Percentiles rank a stretch among this genome's conserved stretches.
These are phyloP conservation scores for Dioszegia crocea DNA, from an alignment of 768 basidiomycete species.

Conservation along the genomic window DNA sequence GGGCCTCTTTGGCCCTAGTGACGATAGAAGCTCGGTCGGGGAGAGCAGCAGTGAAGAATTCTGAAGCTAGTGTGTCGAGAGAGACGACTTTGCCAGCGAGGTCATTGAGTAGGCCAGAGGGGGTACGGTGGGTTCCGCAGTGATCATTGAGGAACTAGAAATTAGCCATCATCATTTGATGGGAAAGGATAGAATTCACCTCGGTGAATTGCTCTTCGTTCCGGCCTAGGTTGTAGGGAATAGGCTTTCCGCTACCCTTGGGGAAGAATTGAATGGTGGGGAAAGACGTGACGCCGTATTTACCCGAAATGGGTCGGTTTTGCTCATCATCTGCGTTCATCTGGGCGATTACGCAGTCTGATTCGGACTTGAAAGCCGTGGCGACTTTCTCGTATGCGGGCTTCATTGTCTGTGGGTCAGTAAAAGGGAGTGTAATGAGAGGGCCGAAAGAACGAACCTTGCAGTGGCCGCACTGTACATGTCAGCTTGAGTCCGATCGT, in stretches of 20 bases:
- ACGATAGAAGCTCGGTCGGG: constrained; percentile 62
- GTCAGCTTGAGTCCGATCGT: neutral
- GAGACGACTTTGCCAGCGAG: constrained; percentile 70
- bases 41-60: constrained; percentile 64
- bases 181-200: constrained; percentile 17
- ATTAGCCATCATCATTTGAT: neutral
- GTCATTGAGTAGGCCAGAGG: constrained; percentile 74
- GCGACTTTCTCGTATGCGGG: constrained; percentile 83
- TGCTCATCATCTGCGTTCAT: constrained; percentile 79
- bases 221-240: constrained; percentile 67
- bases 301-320: constrained; percentile 66
- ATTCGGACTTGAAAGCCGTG: constrained; percentile 69
- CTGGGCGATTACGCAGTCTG: constrained; percentile 80
- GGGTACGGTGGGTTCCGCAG: constrained; percentile 77
- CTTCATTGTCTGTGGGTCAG: constrained; percentile 58
- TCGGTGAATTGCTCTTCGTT: constrained; percentile 51
- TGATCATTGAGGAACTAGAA: constrained; percentile 46
- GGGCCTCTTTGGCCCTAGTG: constrained; percentile 57
- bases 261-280: constrained; percentile 96
- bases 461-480: constrained; percentile 89
- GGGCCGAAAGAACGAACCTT: constrained; percentile 56
- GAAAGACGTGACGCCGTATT: constrained; percentile 73
- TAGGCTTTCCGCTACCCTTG: constrained; percentile 56
- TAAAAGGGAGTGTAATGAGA: neutral
- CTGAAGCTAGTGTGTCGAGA: constrained; percentile 71